A percentile compares a stretch with the other conserved stretches of the same genome.
These are phyloP conservation scores for Tillandsia leiboldiana DNA, from an alignment of 176 grass and related monocot species.

Conservation along the genomic window DNA sequence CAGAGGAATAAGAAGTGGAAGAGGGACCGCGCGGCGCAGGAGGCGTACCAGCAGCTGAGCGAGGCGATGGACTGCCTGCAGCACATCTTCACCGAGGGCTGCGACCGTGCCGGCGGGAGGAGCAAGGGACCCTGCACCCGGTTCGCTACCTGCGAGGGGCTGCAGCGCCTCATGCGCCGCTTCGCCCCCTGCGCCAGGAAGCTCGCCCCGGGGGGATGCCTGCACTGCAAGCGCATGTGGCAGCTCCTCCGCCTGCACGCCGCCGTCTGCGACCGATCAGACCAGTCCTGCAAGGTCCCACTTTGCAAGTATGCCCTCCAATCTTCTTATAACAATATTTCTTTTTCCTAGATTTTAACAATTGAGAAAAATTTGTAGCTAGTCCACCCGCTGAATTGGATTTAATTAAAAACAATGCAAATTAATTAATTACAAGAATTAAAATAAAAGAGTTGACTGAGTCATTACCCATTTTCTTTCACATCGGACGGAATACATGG, in stretches of 20 bases:
- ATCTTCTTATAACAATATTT: too few relatives aligned
- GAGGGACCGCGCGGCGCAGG: conserved; percentile 29
- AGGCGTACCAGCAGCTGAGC: conserved; percentile 48
- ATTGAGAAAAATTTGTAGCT: too few relatives aligned
- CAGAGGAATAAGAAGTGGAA: conserved; percentile 61
- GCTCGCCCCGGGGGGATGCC: conserved; percentile 25
- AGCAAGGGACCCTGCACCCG: background rate
- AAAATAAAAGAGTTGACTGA: too few relatives aligned
- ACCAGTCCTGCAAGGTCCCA: conserved; percentile 36
- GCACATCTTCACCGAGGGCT: conserved; percentile 23
- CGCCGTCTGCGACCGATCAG: conserved; percentile 33
- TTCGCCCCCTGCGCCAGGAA: conserved; percentile 36
- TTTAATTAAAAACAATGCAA: too few relatives aligned
- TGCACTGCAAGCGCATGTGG: conserved; percentile 37
- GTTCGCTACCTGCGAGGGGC: conserved; percentile 18
- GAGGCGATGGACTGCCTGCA: conserved; percentile 52
- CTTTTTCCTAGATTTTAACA: too few relatives aligned
- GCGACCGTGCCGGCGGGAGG: background rate
- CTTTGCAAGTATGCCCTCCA: conserved; percentile 39
- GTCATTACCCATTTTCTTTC: too few relatives aligned
- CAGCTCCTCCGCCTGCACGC: conserved; percentile 71
- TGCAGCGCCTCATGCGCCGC: conserved; percentile 43
- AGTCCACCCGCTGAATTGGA: too few relatives aligned
- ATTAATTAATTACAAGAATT: too few relatives aligned
- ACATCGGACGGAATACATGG: too few relatives aligned